phyloP scores from a whole-genome alignment of 352 stramenopile species.

The Phytophthora ramorum region DNA sequence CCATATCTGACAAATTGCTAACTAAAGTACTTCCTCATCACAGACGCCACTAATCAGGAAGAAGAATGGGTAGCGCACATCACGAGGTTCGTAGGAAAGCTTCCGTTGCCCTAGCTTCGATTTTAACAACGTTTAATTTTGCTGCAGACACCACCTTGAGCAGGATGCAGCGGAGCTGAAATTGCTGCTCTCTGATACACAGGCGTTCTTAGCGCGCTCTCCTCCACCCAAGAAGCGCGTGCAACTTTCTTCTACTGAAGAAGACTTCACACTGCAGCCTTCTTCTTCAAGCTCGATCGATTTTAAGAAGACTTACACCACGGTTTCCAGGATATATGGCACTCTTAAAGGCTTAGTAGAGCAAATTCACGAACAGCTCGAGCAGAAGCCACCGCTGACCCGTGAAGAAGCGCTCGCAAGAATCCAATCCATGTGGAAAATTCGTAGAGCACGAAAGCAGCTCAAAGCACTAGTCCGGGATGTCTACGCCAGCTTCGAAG shows the following conservation, averaged over 20 bases:
- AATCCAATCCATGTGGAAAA: constrained; percentile 82
- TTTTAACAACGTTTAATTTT: neutral
- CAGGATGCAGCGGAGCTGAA: constrained; percentile 70
- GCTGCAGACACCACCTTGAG: constrained; percentile 64
- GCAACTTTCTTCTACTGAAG: neutral
- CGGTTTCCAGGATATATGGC: constrained; percentile 43
- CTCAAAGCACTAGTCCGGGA: constrained; percentile 63
- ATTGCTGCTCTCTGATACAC: constrained; percentile 58
- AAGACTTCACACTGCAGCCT: neutral
- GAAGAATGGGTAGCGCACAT: constrained; percentile 72
- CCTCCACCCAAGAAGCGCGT: constrained; percentile 13
- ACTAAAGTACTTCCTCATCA: neutral
- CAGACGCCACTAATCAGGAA: constrained; percentile 63
- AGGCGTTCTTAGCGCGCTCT: constrained; percentile 35
- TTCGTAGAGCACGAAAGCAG: constrained; percentile 73
- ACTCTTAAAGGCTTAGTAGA: constrained; percentile 52
- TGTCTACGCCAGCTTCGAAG: constrained; percentile 66
- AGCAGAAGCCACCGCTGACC: constrained; percentile 50
- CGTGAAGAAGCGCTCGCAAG: constrained; percentile 62
- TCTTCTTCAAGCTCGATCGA: constrained; percentile 31
- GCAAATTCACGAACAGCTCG: constrained; percentile 57
- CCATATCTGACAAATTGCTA: constrained; percentile 6
- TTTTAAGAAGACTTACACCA: constrained; percentile 51
- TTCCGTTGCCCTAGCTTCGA: neutral
- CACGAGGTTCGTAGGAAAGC: constrained; percentile 40